Evolutionary conservation across 345 rosid species (phyloP), one percentile per base, ranked within the genome.

Genomic region (Melaleuca quinquenervia): DNA sequence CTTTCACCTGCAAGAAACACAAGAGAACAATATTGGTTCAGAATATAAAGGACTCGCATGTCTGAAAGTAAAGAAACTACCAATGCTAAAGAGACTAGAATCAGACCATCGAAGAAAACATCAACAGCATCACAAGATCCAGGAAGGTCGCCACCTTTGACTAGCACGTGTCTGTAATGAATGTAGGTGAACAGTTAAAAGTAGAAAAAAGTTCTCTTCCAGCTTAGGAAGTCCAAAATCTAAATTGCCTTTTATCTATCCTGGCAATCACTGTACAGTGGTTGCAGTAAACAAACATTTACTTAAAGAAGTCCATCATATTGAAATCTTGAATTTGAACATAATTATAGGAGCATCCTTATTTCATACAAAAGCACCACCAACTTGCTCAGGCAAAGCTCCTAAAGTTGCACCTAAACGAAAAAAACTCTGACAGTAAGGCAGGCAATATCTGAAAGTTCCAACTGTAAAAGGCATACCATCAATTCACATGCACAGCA

Each of bases 61-160:
- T 13, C 18, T 9, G 78, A 70, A 70, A 70, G 48, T 32, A 70
- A 16, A 16, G 24, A 70, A 45, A 16, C 41, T 70, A 16, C 24
- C 78, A 32, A 64, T 0, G 7, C 78, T 16, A 70, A 82, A 83
- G 60, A 41, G 58, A 45, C 29, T 50, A 18, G 16, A 50, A 84
- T 78, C 87, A 85, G 91, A 96, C 98, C 98, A 90, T 97, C 94
- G 84, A 92, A 95, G 87, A 92, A 90, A 88, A 96, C 91, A 89
- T 97, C 99, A 86, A 96, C 83, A n/a, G 98, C 98, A 88, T 97
- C 98, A 70, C 82, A 88, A 83, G 98, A 94, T 82, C 91, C 93
- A 50, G 96, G 98, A 56, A 97, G 98, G 87, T 97, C 96, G 74
- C 99, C 98, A 56, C 99, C 99, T 92, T 97, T 96, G 86, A 97